These are phyloP conservation scores for Diaporthe batatas DNA, from an alignment of 2,329 filamentous ascomycete species.

Conservation along the genomic window DNA sequence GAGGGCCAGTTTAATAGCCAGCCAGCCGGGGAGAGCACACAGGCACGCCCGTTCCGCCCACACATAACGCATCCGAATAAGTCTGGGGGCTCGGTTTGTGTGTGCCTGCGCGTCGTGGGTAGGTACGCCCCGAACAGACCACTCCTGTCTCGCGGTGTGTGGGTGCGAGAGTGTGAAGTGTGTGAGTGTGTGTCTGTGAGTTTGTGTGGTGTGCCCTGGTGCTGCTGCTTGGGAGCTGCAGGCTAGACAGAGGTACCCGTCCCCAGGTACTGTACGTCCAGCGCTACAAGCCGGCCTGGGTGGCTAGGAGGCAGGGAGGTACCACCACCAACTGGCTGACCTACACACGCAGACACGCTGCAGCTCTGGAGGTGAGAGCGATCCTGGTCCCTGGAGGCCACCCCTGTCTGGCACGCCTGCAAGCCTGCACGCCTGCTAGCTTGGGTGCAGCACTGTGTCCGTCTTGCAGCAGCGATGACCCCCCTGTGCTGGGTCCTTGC, in stretches of 20 bases:
- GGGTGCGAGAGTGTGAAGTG: not conserved
- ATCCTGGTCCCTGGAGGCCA: slow-evolving; percentile 40
- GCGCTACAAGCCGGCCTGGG: slow-evolving; percentile 23
- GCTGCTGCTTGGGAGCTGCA: slow-evolving; percentile 12
- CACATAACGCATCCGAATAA: not conserved
- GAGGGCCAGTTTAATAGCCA: too few relatives aligned
- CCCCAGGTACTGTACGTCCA: slow-evolving; percentile 32
- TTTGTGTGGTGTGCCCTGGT: not conserved
- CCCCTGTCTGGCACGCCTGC: slow-evolving; percentile 35
- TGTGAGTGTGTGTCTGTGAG: slow-evolving; percentile 16
- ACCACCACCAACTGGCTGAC: not conserved
- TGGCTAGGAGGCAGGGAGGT: not conserved
- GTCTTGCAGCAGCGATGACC: slow-evolving; percentile 29
- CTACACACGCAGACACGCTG: not conserved
- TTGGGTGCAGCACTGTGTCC: slow-evolving; percentile 37
- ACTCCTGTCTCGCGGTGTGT: slow-evolving; percentile 24
- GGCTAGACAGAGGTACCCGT: slow-evolving; percentile 24
- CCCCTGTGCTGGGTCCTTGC: slow-evolving; percentile 33
- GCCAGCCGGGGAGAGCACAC: not conserved
- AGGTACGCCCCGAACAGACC: slow-evolving; percentile 27
- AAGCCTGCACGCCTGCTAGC: slow-evolving; percentile 34
- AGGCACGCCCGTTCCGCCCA: not conserved
- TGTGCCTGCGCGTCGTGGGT: slow-evolving; percentile 25
- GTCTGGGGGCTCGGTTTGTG: too few relatives aligned
- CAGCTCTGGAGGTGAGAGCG: slow-evolving; percentile 24